Percentiles rank a stretch among this genome's conserved stretches.
These are phyloP conservation scores for Penicillium sp. DNA, from an alignment of 2,329 filamentous ascomycete species.

Conservation along the genomic window DNA sequence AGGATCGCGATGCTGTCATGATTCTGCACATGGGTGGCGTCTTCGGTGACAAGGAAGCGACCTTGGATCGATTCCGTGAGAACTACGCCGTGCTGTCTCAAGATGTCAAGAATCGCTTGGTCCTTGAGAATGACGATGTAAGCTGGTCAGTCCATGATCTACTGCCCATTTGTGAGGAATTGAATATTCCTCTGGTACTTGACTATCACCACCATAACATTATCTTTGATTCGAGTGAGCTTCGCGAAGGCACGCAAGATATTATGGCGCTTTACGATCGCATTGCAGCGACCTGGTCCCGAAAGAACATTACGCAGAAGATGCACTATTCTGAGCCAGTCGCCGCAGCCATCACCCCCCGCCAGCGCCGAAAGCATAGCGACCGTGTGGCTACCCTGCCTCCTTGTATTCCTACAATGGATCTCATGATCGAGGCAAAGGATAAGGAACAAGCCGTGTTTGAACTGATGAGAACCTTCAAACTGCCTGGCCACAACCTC, in stretches of 20 bases:
- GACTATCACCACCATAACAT: constrained; percentile 98
- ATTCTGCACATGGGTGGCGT: constrained; percentile 89
- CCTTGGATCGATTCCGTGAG: constrained; percentile 70
- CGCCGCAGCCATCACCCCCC: constrained; percentile 69
- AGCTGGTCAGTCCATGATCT: constrained; percentile 90
- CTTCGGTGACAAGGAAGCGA: constrained; percentile 80
- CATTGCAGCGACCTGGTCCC: constrained; percentile 78
- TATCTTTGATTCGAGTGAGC: constrained; percentile 67
- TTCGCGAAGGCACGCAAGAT: constrained; percentile 81
- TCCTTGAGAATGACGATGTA: constrained; percentile 93
- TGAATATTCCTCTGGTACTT: constrained; percentile 89
- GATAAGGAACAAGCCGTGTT: constrained; percentile 97
- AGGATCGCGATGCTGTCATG: constrained; percentile 85
- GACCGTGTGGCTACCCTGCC: constrained; percentile 75
- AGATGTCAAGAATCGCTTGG: constrained; percentile 73
- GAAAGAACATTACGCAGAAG: constrained; percentile 83
- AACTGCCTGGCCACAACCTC: constrained; percentile 71
- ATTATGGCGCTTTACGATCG: constrained; percentile 71
- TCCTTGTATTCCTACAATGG: constrained; percentile 78
- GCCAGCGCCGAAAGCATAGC: constrained; percentile 80
- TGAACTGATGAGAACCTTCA: constrained; percentile 85
- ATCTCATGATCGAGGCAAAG: constrained; percentile 99
- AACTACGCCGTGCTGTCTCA: constrained; percentile 68
- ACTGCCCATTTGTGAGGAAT: constrained; percentile 82
- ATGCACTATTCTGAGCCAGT: constrained; percentile 94